These are phyloP conservation scores for Zygnema cylindricum DNA, from an alignment of 139 green algal genomes.

Conservation along the genomic window DNA sequence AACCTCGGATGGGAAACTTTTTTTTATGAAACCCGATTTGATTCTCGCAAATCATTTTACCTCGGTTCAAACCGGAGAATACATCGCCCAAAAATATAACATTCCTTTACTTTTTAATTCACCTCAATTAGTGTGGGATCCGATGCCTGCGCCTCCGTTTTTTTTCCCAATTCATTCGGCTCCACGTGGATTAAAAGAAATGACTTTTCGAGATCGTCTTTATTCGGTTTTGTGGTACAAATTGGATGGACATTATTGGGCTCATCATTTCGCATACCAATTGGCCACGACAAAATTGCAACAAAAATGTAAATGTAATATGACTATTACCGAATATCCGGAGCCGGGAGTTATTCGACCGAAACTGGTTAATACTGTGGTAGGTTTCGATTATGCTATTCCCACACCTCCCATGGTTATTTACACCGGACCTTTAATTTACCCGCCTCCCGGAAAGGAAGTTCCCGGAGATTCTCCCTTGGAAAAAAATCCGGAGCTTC, in stretches of 20 bases:
- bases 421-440: constrained; percentile 15
- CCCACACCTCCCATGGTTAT: not conserved
- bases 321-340: constrained; percentile 3
- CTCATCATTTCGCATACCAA: not conserved
- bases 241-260: constrained; percentile 7
- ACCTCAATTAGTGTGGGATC: constrained; percentile 3
- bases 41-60: not conserved
- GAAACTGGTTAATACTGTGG: constrained; percentile 3
- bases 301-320: constrained; percentile 1
- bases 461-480: not conserved
- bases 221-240: not conserved
- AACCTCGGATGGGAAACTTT: not conserved
- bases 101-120: constrained; percentile 5
- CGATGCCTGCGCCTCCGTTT: not conserved
- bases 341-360: not conserved
- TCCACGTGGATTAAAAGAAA: constrained; percentile 8
- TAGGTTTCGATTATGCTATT: constrained; percentile 25
- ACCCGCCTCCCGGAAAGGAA: not conserved
- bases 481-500: not conserved
- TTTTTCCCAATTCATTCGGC: constrained; percentile 8
- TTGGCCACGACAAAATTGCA: not conserved
- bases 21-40: not conserved
- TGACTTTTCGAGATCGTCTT: constrained; percentile 10
- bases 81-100: constrained; percentile 5
- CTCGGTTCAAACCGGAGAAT: constrained; percentile 3